These are phyloP conservation scores for Endogone sp. DNA, from an alignment of 192 early-diverging fungal genomes.

Conservation along the genomic window DNA sequence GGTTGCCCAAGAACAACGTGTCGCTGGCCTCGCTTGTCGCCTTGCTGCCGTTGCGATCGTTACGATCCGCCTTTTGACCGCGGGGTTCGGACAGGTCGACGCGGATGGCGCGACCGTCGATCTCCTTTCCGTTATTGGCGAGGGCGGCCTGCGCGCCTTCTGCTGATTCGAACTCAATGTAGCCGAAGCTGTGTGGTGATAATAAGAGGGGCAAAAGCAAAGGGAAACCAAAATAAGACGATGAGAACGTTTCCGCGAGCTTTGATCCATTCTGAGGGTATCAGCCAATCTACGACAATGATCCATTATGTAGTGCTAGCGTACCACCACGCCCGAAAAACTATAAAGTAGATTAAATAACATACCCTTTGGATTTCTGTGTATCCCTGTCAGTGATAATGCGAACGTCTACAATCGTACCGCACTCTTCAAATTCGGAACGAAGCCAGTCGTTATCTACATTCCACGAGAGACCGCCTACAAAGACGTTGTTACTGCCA, in stretches of 20 bases:
- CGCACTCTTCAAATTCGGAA: constrained; percentile 59
- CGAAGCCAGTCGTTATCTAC: constrained; percentile 61
- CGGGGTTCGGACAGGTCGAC: constrained; percentile 68
- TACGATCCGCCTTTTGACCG: constrained; percentile 28
- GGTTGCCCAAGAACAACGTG: constrained; percentile 82
- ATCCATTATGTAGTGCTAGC: too few relatives aligned
- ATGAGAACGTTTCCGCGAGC: background rate
- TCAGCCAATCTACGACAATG: too few relatives aligned
- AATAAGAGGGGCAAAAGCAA: background rate
- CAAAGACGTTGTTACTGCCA: constrained; percentile 56
- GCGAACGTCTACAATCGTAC: constrained; percentile 68
- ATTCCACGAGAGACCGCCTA: constrained; percentile 74
- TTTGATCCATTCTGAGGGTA: background rate
- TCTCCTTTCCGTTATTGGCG: constrained; percentile 59
- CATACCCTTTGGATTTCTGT: constrained; percentile 71
- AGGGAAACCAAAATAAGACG: background rate
- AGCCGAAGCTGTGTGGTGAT: constrained; percentile 65
- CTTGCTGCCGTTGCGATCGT: constrained; percentile 31
- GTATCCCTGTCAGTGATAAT: constrained; percentile 73
- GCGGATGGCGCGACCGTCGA: constrained; percentile 80
- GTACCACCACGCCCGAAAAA: too few relatives aligned
- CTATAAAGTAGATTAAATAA: too few relatives aligned
- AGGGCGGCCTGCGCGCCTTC: constrained; percentile 68
- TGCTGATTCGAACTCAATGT: constrained; percentile 76
- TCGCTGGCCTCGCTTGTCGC: constrained; percentile 52